These are phyloP conservation scores for Arthrobotrys sphaeroides DNA, from an alignment of 2,329 filamentous ascomycete genomes.

Conservation along the genomic window DNA sequence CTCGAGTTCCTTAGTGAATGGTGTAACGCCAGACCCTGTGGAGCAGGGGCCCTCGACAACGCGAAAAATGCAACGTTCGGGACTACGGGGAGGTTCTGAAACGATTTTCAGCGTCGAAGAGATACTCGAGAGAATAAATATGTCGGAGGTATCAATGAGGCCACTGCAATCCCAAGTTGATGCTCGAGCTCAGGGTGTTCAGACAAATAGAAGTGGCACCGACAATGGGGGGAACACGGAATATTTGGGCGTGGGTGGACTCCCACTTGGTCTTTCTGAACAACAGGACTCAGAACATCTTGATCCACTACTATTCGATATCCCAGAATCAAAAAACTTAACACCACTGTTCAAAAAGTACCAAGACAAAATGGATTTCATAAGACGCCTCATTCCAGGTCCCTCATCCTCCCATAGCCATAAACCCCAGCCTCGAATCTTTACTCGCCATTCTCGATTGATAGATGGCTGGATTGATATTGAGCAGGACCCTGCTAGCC, in stretches of 20 bases:
- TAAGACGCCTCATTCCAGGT: slow-evolving; percentile 1
- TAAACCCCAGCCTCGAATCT: slow-evolving; percentile 19
- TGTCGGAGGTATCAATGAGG: not conserved
- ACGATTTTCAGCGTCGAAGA: slow-evolving; percentile 7
- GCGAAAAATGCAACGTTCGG: slow-evolving; percentile 44
- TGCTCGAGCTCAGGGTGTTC: slow-evolving; percentile 4
- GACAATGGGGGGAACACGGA: not conserved
- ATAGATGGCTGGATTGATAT: slow-evolving; percentile 22
- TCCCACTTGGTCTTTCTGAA: not conserved
- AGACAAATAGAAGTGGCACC: slow-evolving; percentile 16
- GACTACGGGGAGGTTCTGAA: not conserved
- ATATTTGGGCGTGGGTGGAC: no score
- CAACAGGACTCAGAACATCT: not conserved
- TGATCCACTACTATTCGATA: not conserved
- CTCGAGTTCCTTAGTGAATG: not conserved
- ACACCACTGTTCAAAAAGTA: not conserved
- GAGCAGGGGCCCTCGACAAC: slow-evolving; percentile 32
- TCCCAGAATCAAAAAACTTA: not conserved
- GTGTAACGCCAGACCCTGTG: not conserved
- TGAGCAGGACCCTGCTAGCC: not conserved
- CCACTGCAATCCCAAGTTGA: no score
- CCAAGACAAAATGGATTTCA: slow-evolving; percentile 29
- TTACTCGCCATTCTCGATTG: slow-evolving; percentile 23
- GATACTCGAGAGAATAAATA: not conserved
- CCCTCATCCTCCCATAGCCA: not conserved